phyloP scores from a whole-genome alignment of 2,329 filamentous ascomycete genomes.

The Penicillium decumbens region DNA sequence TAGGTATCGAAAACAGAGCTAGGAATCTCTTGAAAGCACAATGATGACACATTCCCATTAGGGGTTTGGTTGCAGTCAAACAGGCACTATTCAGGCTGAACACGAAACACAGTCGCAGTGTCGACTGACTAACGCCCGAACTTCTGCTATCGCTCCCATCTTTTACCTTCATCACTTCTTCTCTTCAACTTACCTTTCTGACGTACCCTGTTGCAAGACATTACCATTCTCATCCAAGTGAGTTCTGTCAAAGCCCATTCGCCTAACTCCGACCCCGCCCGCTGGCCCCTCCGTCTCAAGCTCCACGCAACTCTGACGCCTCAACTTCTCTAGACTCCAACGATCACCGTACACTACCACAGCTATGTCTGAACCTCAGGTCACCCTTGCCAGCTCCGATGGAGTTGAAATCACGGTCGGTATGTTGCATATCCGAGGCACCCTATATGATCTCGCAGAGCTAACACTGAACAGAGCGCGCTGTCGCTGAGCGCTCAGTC shows the following conservation, averaged over 20 bases:
- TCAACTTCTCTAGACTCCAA: not conserved
- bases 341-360: not conserved
- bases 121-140: not conserved
- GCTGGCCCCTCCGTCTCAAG: not conserved
- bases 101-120: not conserved
- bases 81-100: not conserved
- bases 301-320: not conserved
- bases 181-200: not conserved
- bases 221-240: not conserved
- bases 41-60: not conserved
- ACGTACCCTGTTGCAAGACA: not conserved
- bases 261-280: not conserved
- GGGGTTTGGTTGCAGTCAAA: not conserved
- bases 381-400: slow-evolving; percentile 51
- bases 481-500: slow-evolving; percentile 83
- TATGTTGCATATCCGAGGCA: slow-evolving; percentile 32
- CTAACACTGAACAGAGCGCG: slow-evolving; percentile 57
- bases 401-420: slow-evolving; percentile 48
- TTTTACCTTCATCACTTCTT: not conserved
- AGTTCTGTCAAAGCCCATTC: not conserved
- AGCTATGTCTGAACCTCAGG: slow-evolving; percentile 15
- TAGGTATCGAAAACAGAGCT: not conserved
- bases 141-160: not conserved
- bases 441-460: not conserved
- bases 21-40: not conserved